Base-by-base conservation (phyloP, 1,284 basidiomycete genomes). In the Cryptococcus deneoformans region DNA sequence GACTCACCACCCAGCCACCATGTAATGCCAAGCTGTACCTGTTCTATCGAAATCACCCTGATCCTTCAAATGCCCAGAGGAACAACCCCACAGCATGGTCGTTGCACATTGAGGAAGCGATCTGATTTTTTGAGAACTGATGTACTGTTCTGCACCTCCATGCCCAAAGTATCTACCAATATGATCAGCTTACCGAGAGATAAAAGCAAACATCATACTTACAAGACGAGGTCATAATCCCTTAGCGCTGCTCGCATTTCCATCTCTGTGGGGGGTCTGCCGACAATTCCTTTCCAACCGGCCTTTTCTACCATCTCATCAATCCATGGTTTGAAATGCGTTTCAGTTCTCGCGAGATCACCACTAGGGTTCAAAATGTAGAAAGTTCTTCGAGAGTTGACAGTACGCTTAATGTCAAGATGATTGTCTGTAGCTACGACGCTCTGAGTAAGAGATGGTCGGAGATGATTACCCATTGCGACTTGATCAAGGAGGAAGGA, bases 81-180 rank as follows among this genome's bases (percentile, higher is more conserved):
- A 99, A 80, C 95, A 99, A 0, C 96, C 95, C 95, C 94, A 99
- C 7, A 99, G 84, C 92, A 99, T 96, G 0, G 91, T 88, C 9
- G 88, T 88, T 1, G 95, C 93, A 72, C 95, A 99, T 16, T 82
- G 82, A 3, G 83, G 82, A 24, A 99, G 81, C 61, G 88, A 83
- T 16, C 90, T 83, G 54, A 98, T 84, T 66, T 89, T 89, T 71
- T 89, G 87, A 1, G 90, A 89, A 5, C 90, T 87, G 10, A 92
- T 83, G 70, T 95, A 99, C 70, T 97, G 92, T 73, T 98, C 94
- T 1, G 86, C 95, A 9, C 95, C 94, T 1, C 92, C 92, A 70
- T 99, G 95, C 8, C 95, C 95, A 71, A 98, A 97, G 79, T 98
- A 99, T 24, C 92, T 94, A 67, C 5, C 16, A 53, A 3, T 5